Evolutionary conservation across 2,329 filamentous ascomycete species (phyloP), one percentile per base, ranked within the genome.

Genomic region (Paecilomyces variotii): DNA sequence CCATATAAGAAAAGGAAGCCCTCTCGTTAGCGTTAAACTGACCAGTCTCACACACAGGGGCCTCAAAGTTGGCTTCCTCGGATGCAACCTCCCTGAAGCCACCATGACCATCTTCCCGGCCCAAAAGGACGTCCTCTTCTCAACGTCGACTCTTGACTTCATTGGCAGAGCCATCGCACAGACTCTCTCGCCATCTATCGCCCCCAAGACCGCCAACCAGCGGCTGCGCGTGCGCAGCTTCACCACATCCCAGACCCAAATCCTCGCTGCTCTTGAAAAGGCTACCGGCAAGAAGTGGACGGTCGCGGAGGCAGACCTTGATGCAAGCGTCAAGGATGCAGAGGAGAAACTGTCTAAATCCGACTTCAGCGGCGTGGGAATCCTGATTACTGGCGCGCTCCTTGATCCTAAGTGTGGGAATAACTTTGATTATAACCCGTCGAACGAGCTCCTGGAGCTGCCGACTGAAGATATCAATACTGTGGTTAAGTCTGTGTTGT

Each of bases 81-180:
- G 74, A 59, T 65, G 66, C 39, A 70, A 71, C 53, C 61, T 72
- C 49, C 60, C 63, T 52, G 59, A 69, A 39, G 64, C 70, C 55
- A 66, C 67, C 27, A 65, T 68, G 14, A 67, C 62, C 19, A 68
- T 64, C n/a, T 63, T 58, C 52, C 57, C 66, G 54, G 63, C 59
- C 27, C 58, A 62, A 25, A 62, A 61, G 25, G 57, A 66, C 34
- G 53, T 60, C 14, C 35, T n/a, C 24, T 64, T 65, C 56, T 62
- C 65, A 28, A 60, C 59, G 9, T 62, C 65, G 11, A 66, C 61
- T 27, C 34, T 66, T 1, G 50, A 28, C 11, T 55, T 60, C 53
- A 58, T 66, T 32, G 61, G 61, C 7, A 52, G 55, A 25, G 62
- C 65, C 6, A 58, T 68, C 10, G 62, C 61, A n/a, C 58, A 63